Base-by-base conservation (phyloP, 1,284 basidiomycete genomes). In the Xanthoconium separans region DNA sequence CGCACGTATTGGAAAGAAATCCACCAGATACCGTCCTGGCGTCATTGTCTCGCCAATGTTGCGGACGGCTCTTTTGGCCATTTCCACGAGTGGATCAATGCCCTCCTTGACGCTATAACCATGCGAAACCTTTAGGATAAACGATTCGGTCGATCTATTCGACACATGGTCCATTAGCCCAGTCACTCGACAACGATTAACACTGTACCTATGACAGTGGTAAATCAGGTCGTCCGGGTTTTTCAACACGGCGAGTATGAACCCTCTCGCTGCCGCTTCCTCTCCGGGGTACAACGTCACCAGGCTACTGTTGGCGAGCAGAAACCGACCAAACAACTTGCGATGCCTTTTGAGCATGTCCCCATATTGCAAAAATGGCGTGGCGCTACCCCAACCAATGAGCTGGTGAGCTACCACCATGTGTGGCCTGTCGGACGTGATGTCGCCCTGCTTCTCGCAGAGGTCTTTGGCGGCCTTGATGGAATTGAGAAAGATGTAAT, bases 1-100 rank as follows among this genome's bases (percentile, higher is more conserved):
- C 68, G 13, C 56, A 72, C 67, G 51, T 6, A 61, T 44, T 6
- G 66, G 68, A 20, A 71, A 6, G 0, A 55, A 31, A 48, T 72
- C 68, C 6, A 66, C 67, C 2, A 68, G 22, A 55, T 65, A 72
- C 2, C 55, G 55, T 11, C 63, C 63, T 1, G 65, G 62, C 0
- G 47, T n/a, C 15, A 37, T 54, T 7, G 58, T 29, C 12, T 47
- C 16, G 0, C 57, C 46, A 15, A 69, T 54, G 24, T 52, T 58
- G 6, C 45, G 41, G 20, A 61, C 55, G 2, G 58, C 59, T 41
- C 41, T 51, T 27, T 64, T 53, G 2, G 62, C 61, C 33, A 64
- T 47, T n/a, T 60, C 54, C 9, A 71, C 56, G 45, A 55, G 33
- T 11, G 24, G 29, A 33, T 51, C 34, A 24, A 7, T 8, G 1